A percentile compares a stretch with the other conserved stretches of the same genome.
Conservation (phyloP, 192 early-diverging fungal species). For the Entophlyctis luteolus region DNA sequence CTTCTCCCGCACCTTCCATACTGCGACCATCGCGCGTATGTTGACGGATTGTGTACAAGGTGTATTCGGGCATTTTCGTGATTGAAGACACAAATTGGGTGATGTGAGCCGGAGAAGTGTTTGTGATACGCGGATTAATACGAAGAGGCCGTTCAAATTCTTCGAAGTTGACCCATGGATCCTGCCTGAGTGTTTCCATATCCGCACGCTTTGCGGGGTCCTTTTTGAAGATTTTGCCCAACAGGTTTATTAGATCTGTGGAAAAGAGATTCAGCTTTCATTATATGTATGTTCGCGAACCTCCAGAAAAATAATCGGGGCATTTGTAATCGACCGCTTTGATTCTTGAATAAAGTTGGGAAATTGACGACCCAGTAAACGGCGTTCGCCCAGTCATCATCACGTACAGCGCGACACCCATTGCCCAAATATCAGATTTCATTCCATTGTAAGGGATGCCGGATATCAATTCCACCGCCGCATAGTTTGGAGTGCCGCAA, state of each 20-base stretch:
- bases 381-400: conserved; percentile 60
- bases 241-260: conserved; percentile 44
- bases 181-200: conserved; percentile 48
- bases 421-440: conserved; percentile 65
- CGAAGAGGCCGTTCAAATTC: conserved; percentile 44
- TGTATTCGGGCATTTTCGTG: conserved; percentile 40
- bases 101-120: conserved; percentile 35
- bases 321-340: conserved; percentile 57
- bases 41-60: conserved; percentile 44
- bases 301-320: conserved; percentile 55
- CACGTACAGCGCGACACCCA: conserved; percentile 63
- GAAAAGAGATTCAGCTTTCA: not conserved
- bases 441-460: conserved; percentile 60
- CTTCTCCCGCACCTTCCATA: conserved; percentile 24
- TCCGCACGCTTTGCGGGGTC: conserved; percentile 49
- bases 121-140: conserved; percentile 38
- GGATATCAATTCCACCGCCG: conserved; percentile 59
- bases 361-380: conserved; percentile 51
- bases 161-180: conserved; percentile 63
- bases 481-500: conserved; percentile 65
- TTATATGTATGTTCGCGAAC: conserved; percentile 15
- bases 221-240: conserved; percentile 52
- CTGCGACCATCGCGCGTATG: conserved; percentile 40
- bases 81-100: conserved; percentile 52
- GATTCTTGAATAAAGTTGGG: conserved; percentile 54